phyloP scores from a whole-genome alignment of 2,329 filamentous ascomycete genomes.

The Shiraia sp. region DNA sequence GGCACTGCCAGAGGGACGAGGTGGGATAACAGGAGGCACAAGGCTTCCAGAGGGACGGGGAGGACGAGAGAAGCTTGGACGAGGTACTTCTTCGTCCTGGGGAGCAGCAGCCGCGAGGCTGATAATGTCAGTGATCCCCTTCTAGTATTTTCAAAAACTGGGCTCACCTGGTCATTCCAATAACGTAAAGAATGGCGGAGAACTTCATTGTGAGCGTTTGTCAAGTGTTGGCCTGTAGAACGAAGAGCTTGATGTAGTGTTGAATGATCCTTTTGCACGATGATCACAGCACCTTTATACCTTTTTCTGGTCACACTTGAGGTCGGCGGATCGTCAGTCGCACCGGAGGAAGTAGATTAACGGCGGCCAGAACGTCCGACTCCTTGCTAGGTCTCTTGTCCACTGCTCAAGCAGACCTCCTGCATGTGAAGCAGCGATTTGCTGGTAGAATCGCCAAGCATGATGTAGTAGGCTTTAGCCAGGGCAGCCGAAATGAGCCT shows the following conservation, averaged over 20 bases:
- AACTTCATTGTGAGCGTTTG: conserved; percentile 29
- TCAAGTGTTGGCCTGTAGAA: conserved; percentile 5
- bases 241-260: conserved; percentile 9
- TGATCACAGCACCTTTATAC: conserved; percentile 17
- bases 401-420: conserved; percentile 3
- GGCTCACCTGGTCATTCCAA: conserved; percentile 25
- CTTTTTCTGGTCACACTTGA: not conserved
- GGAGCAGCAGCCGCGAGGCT: conserved; percentile 24
- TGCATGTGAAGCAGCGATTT: conserved; percentile 4
- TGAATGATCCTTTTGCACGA: not conserved
- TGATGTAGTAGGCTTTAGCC: conserved; percentile 3
- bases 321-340: not conserved
- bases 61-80: conserved; percentile 4
- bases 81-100: conserved; percentile 14
- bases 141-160: not conserved
- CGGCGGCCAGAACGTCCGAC: conserved; percentile 1
- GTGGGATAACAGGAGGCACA: too few species aligned
- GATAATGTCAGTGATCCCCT: conserved; percentile 4
- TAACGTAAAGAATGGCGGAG: conserved; percentile 19
- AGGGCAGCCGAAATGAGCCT: conserved; percentile 14
- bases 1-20: too few species aligned
- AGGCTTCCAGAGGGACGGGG: conserved; percentile 2
- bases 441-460: not conserved
- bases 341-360: conserved; percentile 4
- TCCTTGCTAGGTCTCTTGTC: not conserved